phyloP scores from a whole-genome alignment of 805 yeast species.

The Kuraishia floccosa region DNA sequence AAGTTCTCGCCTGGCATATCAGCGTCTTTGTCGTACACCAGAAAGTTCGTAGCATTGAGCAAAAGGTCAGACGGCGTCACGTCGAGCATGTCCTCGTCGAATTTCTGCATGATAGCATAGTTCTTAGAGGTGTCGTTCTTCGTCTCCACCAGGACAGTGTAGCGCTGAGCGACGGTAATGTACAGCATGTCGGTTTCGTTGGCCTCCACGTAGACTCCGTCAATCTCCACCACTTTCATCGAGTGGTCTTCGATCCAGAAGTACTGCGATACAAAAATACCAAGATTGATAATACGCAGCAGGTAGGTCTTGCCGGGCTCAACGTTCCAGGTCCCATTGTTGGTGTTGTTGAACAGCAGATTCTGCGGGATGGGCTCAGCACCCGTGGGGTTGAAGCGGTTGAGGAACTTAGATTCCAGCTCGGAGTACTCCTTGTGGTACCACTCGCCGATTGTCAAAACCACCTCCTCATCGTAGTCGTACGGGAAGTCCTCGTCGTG shows the following conservation, averaged over 20 bases:
- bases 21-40: slow-evolving; percentile 34
- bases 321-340: slow-evolving; percentile 42
- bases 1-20: slow-evolving; percentile 30
- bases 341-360: slow-evolving; percentile 52
- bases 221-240: slow-evolving; percentile 63
- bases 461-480: slow-evolving; percentile 50
- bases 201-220: slow-evolving; percentile 60
- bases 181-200: slow-evolving; percentile 42
- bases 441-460: slow-evolving; percentile 48
- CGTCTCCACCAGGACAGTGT: slow-evolving; percentile 62
- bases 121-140: slow-evolving; percentile 50
- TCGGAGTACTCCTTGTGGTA: slow-evolving; percentile 44
- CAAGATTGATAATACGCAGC: slow-evolving; percentile 53
- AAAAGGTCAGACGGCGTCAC: slow-evolving; percentile 48
- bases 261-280: slow-evolving; percentile 67
- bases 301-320: slow-evolving; percentile 52
- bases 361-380: slow-evolving; percentile 75
- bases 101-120: slow-evolving; percentile 72
- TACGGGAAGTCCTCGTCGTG: slow-evolving; percentile 45
- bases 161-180: slow-evolving; percentile 74
- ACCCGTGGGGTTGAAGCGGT: slow-evolving; percentile 71
- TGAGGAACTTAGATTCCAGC: slow-evolving; percentile 36
- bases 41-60: slow-evolving; percentile 65
- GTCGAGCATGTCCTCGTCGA: slow-evolving; percentile 83
- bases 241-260: slow-evolving; percentile 59